Conservation (phyloP, 352 stramenopile species). For the Salisapilia sapeloensis region DNA sequence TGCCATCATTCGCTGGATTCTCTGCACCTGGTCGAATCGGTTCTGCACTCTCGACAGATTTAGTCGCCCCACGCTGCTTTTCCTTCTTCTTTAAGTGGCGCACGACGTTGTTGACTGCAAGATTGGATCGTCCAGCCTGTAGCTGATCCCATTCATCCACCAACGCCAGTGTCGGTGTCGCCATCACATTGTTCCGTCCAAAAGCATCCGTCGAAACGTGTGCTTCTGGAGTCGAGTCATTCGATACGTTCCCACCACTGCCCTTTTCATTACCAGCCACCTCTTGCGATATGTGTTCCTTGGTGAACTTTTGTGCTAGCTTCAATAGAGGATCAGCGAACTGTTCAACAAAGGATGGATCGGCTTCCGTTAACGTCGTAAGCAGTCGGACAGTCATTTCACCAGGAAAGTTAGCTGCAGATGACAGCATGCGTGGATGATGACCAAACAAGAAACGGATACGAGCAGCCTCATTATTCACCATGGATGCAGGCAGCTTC, state of each 20-base stretch:
- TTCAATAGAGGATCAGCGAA: slow-evolving; percentile 68
- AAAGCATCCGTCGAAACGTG: slow-evolving; percentile 29
- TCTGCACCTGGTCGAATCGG: slow-evolving; percentile 1
- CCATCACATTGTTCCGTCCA: slow-evolving; percentile 70
- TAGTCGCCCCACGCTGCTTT: background rate
- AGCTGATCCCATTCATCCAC: slow-evolving; percentile 72
- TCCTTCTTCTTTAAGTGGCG: slow-evolving; percentile 41
- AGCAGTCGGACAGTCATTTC: slow-evolving; percentile 60
- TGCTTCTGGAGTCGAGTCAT: slow-evolving; percentile 6
- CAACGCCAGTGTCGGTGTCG: slow-evolving; percentile 71
- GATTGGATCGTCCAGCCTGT: slow-evolving; percentile 39
- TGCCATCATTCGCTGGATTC: slow-evolving; percentile 2
- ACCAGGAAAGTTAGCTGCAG: slow-evolving; percentile 35
- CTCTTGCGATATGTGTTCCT: slow-evolving; percentile 63
- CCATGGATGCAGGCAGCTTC: slow-evolving; percentile 20
- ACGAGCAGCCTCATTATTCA: slow-evolving; percentile 33
- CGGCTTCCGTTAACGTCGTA: slow-evolving; percentile 28
- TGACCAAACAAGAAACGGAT: slow-evolving; percentile 32
- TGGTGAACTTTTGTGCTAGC: slow-evolving; percentile 66
- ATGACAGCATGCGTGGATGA: slow-evolving; percentile 15
- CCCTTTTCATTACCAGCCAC: slow-evolving; percentile 4
- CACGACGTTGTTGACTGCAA: slow-evolving; percentile 71
- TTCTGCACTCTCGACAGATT: slow-evolving; percentile 1
- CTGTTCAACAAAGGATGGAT: slow-evolving; percentile 54
- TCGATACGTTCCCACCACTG: slow-evolving; percentile 14